Conservation (phyloP, 805 yeast species). For the Lipomyces anomalus region DNA sequence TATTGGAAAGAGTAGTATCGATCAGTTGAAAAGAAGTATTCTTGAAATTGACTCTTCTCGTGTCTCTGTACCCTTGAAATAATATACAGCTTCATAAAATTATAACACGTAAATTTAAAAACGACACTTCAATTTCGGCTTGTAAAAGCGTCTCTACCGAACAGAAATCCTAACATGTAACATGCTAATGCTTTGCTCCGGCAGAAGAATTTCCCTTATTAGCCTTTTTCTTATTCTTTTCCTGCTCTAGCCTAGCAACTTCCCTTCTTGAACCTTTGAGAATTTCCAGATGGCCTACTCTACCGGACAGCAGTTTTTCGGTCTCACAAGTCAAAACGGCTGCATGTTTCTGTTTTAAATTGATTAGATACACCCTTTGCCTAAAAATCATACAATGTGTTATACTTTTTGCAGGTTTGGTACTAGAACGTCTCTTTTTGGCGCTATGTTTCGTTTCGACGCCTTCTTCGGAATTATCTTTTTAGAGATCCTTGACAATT, state of each 20-base stretch:
- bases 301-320: slow-evolving; percentile 77
- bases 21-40: slow-evolving; percentile 7
- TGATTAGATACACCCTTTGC: too few relatives aligned
- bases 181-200: too few relatives aligned
- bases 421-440: slow-evolving; percentile 50
- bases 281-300: slow-evolving; percentile 91
- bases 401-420: slow-evolving; percentile 36
- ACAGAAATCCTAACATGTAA: too few relatives aligned
- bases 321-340: slow-evolving; percentile 56
- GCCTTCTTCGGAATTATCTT: slow-evolving; percentile 43
- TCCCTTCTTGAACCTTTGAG: slow-evolving; percentile 86
- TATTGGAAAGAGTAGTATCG: slow-evolving; percentile 10
- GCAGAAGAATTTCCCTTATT: slow-evolving; percentile 10
- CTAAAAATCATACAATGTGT: not conserved
- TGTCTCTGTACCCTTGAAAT: too few relatives aligned
- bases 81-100: too few relatives aligned
- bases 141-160: too few relatives aligned
- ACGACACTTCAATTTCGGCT: too few relatives aligned
- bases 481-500: slow-evolving; percentile 4
- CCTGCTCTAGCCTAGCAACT: slow-evolving; percentile 57
- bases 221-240: slow-evolving; percentile 30
- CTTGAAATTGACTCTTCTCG: not conserved
- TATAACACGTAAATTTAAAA: too few relatives aligned
- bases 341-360: slow-evolving; percentile 44
- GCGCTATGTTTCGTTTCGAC: slow-evolving; percentile 67